These are phyloP conservation scores for Trametes hirsuta DNA, from an alignment of 1,284 basidiomycete genomes.

Conservation along the genomic window DNA sequence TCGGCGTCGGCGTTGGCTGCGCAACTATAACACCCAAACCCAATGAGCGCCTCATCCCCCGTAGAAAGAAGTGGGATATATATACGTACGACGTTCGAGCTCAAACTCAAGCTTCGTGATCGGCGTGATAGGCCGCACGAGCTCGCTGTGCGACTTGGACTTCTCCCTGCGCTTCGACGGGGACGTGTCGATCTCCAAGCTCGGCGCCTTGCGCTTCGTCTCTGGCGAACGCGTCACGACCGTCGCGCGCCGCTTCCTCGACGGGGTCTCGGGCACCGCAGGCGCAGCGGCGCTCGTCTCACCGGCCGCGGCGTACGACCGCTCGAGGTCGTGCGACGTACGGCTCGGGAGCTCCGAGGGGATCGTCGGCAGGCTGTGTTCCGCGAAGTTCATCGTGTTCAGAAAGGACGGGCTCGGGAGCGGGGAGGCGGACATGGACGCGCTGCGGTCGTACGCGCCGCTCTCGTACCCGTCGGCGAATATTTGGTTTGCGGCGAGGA, in stretches of 20 bases:
- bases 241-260: conserved; percentile 63
- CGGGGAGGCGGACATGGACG: conserved; percentile 19
- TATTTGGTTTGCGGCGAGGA: conserved; percentile 71
- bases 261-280: conserved; percentile 31
- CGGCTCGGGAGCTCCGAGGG: conserved; percentile 33
- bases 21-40: conserved; percentile 23
- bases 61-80: not conserved
- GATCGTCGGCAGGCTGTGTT: conserved; percentile 32
- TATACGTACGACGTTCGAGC: conserved; percentile 53
- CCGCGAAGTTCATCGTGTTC: conserved; percentile 22
- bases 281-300: not conserved
- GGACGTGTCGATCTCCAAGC: conserved; percentile 44
- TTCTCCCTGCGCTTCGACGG: conserved; percentile 70
- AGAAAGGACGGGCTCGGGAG: conserved; percentile 23
- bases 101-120: conserved; percentile 64
- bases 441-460: conserved; percentile 38
- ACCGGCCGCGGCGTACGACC: not conserved
- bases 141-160: conserved; percentile 63
- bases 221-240: conserved; percentile 65
- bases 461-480: conserved; percentile 54
- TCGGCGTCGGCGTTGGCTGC: conserved; percentile 49
- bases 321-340: conserved; percentile 4
- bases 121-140: conserved; percentile 69
- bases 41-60: not conserved
- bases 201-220: conserved; percentile 30